phyloP scores from a whole-genome alignment of 2,329 filamentous ascomycete species.

The Stachybotrys chartarum region DNA sequence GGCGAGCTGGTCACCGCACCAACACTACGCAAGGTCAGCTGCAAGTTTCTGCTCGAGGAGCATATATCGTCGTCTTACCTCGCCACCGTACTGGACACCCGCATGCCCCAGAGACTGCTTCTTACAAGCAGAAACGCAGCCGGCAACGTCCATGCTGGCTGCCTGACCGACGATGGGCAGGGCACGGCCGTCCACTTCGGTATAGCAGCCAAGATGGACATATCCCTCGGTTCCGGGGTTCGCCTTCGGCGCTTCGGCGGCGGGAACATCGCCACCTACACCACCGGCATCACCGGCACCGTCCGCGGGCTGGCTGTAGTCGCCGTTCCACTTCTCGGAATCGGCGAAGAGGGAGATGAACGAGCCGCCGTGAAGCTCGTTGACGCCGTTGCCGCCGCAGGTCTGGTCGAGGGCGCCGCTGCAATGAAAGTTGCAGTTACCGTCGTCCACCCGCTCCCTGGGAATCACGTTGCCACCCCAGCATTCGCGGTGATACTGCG shows the following conservation, averaged over 20 bases:
- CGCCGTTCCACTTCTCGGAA: constrained; percentile 17
- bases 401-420: constrained; percentile 39
- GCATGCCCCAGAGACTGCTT: constrained; percentile 18
- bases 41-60: constrained; percentile 28
- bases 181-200: constrained; percentile 24
- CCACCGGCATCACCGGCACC: constrained; percentile 7
- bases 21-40: constrained; percentile 20
- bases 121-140: constrained; percentile 26
- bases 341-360: constrained; percentile 44
- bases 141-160: constrained; percentile 21
- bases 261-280: too few species aligned
- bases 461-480: constrained; percentile 47
- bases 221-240: constrained; percentile 31
- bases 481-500: constrained; percentile 44
- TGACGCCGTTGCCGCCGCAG: constrained; percentile 43
- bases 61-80: constrained; percentile 17
- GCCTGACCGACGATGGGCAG: constrained; percentile 16
- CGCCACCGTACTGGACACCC: constrained; percentile 31
- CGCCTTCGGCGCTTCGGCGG: constrained; percentile 10
- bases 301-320: constrained; percentile 12
- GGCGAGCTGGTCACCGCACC: constrained; percentile 23
- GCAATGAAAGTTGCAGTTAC: constrained; percentile 45
- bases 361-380: constrained; percentile 20
- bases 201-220: constrained; percentile 29
- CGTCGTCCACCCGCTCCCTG: constrained; percentile 30